phyloP scores from a whole-genome alignment of 1,284 basidiomycete genomes.

The Rugosomyces carneus region DNA sequence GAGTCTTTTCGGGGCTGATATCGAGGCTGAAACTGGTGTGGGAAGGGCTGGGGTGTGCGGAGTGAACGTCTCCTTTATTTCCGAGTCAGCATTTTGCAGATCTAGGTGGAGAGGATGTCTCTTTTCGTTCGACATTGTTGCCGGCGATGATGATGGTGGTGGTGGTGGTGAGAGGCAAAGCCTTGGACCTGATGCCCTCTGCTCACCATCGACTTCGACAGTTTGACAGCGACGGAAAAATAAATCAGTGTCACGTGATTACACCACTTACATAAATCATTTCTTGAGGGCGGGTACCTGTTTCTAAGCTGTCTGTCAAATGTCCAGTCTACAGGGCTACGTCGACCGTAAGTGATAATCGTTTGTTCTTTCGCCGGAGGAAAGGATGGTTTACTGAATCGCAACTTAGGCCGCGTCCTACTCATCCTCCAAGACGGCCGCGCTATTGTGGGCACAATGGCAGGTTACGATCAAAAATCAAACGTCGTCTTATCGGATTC shows the following conservation, averaged over 20 bases:
- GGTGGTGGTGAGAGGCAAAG: conserved; percentile 1
- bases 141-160: no score
- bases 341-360: neutral
- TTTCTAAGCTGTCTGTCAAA: neutral
- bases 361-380: neutral
- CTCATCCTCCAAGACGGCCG: conserved; percentile 90
- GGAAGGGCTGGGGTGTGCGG: conserved; percentile 33
- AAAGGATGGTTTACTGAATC: no score
- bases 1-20: conserved; percentile 28
- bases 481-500: conserved; percentile 90
- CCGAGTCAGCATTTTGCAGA: conserved; percentile 4
- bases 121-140: conserved; percentile 12
- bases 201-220: neutral
- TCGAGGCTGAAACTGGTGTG: conserved; percentile 42
- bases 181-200: neutral
- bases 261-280: no score
- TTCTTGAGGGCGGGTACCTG: no score
- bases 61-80: conserved; percentile 3
- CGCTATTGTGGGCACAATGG: conserved; percentile 84
- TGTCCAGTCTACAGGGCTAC: neutral
- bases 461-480: conserved; percentile 88
- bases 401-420: conserved; percentile 76
- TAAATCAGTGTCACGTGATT: neutral
- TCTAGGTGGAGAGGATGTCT: conserved; percentile 15
- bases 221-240: neutral